phyloP scores from a whole-genome alignment of 257 asterid genomes.

The Nicotiana noctiflora region DNA sequence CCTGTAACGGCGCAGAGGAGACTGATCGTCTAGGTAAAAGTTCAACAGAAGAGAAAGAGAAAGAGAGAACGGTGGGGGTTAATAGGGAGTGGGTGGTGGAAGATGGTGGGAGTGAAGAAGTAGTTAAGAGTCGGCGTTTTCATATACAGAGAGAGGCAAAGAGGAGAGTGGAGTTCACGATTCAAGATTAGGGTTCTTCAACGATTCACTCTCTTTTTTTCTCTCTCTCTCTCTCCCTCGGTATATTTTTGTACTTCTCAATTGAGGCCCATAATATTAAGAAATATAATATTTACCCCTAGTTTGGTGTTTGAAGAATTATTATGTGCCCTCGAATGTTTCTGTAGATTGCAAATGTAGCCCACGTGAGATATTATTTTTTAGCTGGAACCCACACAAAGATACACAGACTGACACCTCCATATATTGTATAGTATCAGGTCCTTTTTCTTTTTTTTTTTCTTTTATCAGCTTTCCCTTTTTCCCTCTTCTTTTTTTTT shows the following conservation, averaged over 20 bases:
- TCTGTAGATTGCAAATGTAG: not conserved
- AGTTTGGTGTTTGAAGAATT: not conserved
- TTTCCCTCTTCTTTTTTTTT: not conserved
- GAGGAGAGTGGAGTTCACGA: not conserved
- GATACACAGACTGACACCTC: slow-evolving; percentile 1
- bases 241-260: not conserved
- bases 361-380: not conserved
- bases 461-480: not conserved
- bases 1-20: not conserved
- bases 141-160: not conserved
- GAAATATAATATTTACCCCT: not conserved
- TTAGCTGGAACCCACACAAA: not conserved
- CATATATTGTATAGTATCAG: not conserved
- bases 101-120: not conserved
- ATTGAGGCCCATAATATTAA: not conserved
- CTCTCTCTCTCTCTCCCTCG: not conserved
- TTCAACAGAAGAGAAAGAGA: not conserved
- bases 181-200: slow-evolving; percentile 1
- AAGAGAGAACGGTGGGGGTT: not conserved
- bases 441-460: not conserved
- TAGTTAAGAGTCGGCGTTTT: not conserved
- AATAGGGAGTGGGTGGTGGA: not conserved
- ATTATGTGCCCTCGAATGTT: not conserved
- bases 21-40: not conserved
- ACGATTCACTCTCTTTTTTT: not conserved